Evolutionary conservation across 306 rosid genomes (phyloP).

Genomic region (Lupinus albus): DNA sequence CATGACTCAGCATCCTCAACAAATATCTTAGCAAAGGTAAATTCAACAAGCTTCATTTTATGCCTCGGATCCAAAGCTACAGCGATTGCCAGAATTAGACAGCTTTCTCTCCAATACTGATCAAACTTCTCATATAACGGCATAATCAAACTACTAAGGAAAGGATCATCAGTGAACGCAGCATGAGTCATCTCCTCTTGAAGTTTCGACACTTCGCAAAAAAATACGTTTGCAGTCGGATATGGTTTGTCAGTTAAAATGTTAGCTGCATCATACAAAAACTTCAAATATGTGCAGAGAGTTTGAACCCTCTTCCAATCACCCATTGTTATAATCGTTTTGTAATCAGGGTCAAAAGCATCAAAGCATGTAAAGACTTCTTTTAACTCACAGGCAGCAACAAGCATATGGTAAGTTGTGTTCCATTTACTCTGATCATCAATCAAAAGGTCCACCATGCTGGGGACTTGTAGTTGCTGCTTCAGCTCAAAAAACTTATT

Average conservation of each 20-base stretch:
- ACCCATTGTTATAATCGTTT: slow-evolving; percentile 52
- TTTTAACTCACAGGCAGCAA: slow-evolving; percentile 72
- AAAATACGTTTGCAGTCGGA: slow-evolving; percentile 78
- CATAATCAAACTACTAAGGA: slow-evolving; percentile 57
- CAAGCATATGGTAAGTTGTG: slow-evolving; percentile 83
- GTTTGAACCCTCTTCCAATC: slow-evolving; percentile 81
- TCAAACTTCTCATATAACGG: slow-evolving; percentile 77
- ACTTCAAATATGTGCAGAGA: slow-evolving; percentile 68
- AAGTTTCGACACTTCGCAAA: slow-evolving; percentile 69
- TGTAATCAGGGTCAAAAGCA: slow-evolving; percentile 58
- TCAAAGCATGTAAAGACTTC: slow-evolving; percentile 85
- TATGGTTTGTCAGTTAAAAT: slow-evolving; percentile 52
- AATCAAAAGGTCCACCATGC: slow-evolving; percentile 57
- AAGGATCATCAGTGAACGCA: slow-evolving; percentile 69
- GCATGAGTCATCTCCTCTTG: slow-evolving; percentile 66
- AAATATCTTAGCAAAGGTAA: slow-evolving; percentile 61
- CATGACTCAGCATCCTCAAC: slow-evolving; percentile 72
- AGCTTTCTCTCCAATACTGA: slow-evolving; percentile 80
- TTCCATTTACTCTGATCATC: slow-evolving; percentile 83
- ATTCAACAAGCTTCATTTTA: slow-evolving; percentile 78
- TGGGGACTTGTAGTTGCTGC: slow-evolving; percentile 75
- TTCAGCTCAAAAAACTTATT: slow-evolving; percentile 73
- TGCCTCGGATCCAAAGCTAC: slow-evolving; percentile 86
- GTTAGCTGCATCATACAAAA: slow-evolving; percentile 68
- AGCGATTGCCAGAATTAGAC: slow-evolving; percentile 76